Conservation (phyloP, 2,329 filamentous ascomycete species). For the Zalaria obscura region DNA sequence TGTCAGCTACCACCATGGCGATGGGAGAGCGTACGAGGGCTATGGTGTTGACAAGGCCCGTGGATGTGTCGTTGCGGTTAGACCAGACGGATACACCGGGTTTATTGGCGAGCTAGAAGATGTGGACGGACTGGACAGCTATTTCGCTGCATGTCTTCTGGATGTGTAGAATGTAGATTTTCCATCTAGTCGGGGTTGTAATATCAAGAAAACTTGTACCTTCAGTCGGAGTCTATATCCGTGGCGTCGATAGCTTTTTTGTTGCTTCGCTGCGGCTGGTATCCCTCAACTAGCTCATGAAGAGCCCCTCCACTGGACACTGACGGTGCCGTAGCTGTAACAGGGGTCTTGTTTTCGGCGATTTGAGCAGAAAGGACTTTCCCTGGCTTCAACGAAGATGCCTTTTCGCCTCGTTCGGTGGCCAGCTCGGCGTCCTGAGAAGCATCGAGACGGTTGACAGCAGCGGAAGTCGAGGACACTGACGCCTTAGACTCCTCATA, state of each 20-base stretch:
- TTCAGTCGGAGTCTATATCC: too few species aligned
- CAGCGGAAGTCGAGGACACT: not conserved
- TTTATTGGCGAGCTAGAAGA: slow-evolving; percentile 24
- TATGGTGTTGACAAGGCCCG: slow-evolving; percentile 42
- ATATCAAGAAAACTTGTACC: too few species aligned
- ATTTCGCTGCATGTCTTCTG: slow-evolving; percentile 3
- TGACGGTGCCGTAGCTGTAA: slow-evolving; percentile 5
- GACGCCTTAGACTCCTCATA: slow-evolving; percentile 17
- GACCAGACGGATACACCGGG: slow-evolving; percentile 53
- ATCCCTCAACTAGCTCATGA: slow-evolving; percentile 15
- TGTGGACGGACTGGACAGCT: slow-evolving; percentile 4
- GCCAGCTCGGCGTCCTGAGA: slow-evolving; percentile 23
- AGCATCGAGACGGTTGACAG: not conserved
- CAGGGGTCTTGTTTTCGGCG: slow-evolving; percentile 14
- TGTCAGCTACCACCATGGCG: slow-evolving; percentile 26
- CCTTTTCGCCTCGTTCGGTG: slow-evolving; percentile 27
- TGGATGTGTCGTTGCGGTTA: slow-evolving; percentile 42
- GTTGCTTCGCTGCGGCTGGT: slow-evolving; percentile 9
- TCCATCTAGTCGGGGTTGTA: too few species aligned
- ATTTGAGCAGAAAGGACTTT: slow-evolving; percentile 18
- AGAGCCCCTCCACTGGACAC: not conserved
- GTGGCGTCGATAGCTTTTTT: too few species aligned
- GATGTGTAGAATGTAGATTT: not conserved
- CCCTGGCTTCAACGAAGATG: slow-evolving; percentile 13
- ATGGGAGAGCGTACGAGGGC: slow-evolving; percentile 32